A percentile compares a stretch with the other conserved stretches of the same genome.
Evolutionary conservation across 768 basidiomycete genomes (phyloP).

Genomic region (Leucocoprinus sp.): DNA sequence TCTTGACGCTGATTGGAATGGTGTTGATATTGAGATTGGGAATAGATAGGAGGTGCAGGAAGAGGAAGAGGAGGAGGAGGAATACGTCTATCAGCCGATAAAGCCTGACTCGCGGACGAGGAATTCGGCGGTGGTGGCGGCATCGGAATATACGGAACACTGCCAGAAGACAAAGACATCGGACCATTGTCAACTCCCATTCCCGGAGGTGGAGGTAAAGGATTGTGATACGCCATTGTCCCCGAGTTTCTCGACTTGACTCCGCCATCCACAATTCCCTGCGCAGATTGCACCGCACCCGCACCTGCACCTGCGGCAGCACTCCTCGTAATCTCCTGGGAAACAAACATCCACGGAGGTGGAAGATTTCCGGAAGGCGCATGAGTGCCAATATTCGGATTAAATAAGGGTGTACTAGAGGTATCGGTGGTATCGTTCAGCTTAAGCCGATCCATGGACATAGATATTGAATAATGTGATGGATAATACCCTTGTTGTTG

Average conservation of each 20-base stretch:
- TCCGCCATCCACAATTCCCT: constrained; percentile 10
- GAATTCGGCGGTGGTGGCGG: constrained; percentile 14
- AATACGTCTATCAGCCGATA: too few relatives aligned
- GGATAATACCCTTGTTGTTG: constrained; percentile 71
- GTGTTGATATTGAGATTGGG: neutral
- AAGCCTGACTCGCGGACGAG: constrained; percentile 5
- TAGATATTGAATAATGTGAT: constrained; percentile 67
- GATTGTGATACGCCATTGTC: neutral
- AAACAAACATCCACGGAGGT: neutral
- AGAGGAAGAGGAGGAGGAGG: too few relatives aligned
- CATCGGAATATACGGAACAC: constrained; percentile 3
- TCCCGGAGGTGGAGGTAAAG: constrained; percentile 1
- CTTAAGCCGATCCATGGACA: constrained; percentile 24
- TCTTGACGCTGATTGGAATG: constrained; percentile 2
- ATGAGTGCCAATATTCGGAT: neutral
- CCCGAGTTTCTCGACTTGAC: neutral
- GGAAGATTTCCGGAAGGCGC: too few relatives aligned
- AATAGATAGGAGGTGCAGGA: too few relatives aligned
- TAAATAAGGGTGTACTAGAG: neutral
- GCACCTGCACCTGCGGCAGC: constrained; percentile 24
- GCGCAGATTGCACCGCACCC: constrained; percentile 20
- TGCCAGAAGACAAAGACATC: neutral
- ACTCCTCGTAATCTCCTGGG: constrained; percentile 14
- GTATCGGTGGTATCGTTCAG: constrained; percentile 1
- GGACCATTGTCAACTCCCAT: neutral